Evolutionary conservation across 2,329 filamentous ascomycete genomes (phyloP).

Genomic region (Penicillium sp.): DNA sequence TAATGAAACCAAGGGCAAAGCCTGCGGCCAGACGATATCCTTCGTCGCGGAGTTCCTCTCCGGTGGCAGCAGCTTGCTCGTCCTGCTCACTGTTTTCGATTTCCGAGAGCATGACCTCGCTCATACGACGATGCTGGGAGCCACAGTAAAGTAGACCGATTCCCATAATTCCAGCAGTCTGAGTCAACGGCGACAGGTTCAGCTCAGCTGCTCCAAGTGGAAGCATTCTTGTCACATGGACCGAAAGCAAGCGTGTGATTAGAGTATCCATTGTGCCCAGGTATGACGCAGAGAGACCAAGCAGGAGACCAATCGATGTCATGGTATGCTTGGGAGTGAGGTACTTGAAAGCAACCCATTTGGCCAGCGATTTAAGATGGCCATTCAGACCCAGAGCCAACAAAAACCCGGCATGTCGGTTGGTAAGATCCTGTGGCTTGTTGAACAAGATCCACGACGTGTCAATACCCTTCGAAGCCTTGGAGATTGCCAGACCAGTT

Average conservation of each 20-base stretch:
- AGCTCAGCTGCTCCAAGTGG: constrained; percentile 89
- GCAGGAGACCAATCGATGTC: constrained; percentile 93
- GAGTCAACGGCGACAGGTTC: constrained; percentile 86
- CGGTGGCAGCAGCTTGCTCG: constrained; percentile 59
- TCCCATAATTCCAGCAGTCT: constrained; percentile 95
- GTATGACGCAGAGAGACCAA: constrained; percentile 90
- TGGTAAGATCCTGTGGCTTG: constrained; percentile 87
- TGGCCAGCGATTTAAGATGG: constrained; percentile 88
- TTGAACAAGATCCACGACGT: constrained; percentile 99
- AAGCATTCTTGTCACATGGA: constrained; percentile 93
- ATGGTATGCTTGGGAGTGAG: constrained; percentile 98
- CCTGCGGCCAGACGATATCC: constrained; percentile 95
- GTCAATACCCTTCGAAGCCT: constrained; percentile 86
- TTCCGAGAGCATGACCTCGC: constrained; percentile 96
- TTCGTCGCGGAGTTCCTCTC: constrained; percentile 83
- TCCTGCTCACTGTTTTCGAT: constrained; percentile 85
- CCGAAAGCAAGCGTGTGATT: constrained; percentile 87
- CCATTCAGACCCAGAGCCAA: constrained; percentile 90
- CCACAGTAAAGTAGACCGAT: constrained; percentile 92
- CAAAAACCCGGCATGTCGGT: constrained; percentile 92
- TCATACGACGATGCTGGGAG: constrained; percentile 97
- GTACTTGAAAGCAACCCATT: constrained; percentile 99
- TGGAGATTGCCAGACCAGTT: constrained; percentile 87
- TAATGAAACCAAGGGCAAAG: constrained; percentile 90
- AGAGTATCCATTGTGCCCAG: constrained; percentile 96